These are phyloP conservation scores for Candida odintsovae DNA, from an alignment of 805 yeast genomes.

Conservation along the genomic window DNA sequence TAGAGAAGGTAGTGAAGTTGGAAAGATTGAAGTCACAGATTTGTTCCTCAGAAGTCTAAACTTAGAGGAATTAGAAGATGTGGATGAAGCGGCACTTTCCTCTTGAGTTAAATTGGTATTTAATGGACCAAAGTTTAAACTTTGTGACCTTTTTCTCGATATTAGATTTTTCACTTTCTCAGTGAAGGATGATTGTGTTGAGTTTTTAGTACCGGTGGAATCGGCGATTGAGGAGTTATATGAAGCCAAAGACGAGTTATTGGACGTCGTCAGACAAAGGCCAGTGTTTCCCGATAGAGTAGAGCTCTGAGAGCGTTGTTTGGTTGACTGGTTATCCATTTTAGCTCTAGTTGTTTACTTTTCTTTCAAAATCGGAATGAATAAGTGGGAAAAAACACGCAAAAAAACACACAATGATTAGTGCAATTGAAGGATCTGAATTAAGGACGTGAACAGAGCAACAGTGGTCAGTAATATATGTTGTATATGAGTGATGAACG, in stretches of 20 bases:
- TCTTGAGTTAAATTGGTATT: background rate
- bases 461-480: no score
- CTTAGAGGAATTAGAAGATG: background rate
- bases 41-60: conserved; percentile 10
- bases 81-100: conserved; percentile 1
- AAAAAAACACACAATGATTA: no score
- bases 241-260: conserved; percentile 19
- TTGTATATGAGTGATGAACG: no score
- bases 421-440: no score
- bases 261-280: conserved; percentile 16
- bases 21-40: conserved; percentile 9
- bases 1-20: conserved; percentile 5
- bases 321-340: background rate
- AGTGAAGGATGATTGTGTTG: conserved; percentile 8
- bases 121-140: conserved; percentile 4
- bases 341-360: background rate
- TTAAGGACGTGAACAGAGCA: no score
- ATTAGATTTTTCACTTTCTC: conserved; percentile 8
- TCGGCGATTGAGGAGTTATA: conserved; percentile 18
- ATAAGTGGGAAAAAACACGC: background rate
- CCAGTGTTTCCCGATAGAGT: background rate
- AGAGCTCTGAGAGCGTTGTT: background rate
- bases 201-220: conserved; percentile 12
- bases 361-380: background rate
- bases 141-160: conserved; percentile 14